phyloP scores from a whole-genome alignment of 345 rosid genomes.

The Acer yangbiense region DNA sequence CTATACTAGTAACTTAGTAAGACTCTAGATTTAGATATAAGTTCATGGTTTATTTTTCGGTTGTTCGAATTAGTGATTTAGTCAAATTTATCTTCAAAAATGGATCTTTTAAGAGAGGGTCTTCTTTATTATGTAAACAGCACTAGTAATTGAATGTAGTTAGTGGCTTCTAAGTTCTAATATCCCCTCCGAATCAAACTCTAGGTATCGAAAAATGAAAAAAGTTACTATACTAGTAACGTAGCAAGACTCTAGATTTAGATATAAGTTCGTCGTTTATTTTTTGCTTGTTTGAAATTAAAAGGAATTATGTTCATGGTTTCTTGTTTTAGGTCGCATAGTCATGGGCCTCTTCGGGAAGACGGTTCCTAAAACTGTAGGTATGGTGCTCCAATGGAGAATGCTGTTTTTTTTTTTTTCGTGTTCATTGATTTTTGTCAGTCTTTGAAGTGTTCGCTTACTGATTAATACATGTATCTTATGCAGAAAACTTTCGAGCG shows the following conservation, averaged over 20 bases:
- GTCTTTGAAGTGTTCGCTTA: conserved; percentile 9
- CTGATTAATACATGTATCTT: conserved; percentile 17
- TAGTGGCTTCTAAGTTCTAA: not conserved
- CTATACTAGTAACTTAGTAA: not conserved
- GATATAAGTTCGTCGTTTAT: not conserved
- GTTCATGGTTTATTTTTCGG: not conserved
- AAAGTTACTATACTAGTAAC: not conserved
- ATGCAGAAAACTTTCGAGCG: conserved; percentile 95
- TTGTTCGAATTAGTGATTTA: not conserved
- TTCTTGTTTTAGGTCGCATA: conserved; percentile 65
- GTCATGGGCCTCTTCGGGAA: conserved; percentile 88
- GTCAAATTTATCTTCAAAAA: not conserved
- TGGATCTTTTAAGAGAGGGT: not conserved
- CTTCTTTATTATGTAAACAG: not conserved
- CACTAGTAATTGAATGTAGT: not conserved
- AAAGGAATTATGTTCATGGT: not conserved
- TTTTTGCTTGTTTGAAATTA: not conserved
- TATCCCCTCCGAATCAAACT: not conserved
- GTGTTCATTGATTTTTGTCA: not conserved
- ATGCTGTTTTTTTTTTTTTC: conserved; percentile 6
- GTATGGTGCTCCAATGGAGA: conserved; percentile 31
- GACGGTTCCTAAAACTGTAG: conserved; percentile 85
- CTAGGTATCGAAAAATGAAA: too few relatives aligned
- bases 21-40: not conserved
- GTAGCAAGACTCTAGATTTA: not conserved